Percentiles rank a stretch among this genome's conserved stretches.
Conservation (phyloP, 2,329 filamentous ascomycete species). For the Ophiostoma pallidulum region DNA sequence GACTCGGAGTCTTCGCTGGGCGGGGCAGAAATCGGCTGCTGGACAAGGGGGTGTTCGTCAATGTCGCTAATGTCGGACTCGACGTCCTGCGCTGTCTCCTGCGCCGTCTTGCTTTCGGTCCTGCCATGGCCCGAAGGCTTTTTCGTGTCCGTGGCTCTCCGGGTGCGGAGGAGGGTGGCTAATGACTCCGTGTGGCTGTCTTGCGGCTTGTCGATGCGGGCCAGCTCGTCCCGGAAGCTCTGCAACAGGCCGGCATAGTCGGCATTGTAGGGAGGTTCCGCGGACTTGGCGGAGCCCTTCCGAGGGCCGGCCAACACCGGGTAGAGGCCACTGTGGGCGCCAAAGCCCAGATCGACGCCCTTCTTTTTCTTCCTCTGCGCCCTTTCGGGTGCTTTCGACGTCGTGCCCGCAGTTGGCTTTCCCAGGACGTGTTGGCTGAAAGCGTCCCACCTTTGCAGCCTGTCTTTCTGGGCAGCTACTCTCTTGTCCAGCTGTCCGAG, state of each 20-base stretch:
- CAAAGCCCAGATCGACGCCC: slow-evolving; percentile 46
- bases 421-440: slow-evolving; percentile 46
- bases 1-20: slow-evolving; percentile 7
- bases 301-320: slow-evolving; percentile 22
- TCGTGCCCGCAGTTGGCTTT: slow-evolving; percentile 10
- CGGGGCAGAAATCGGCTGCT: slow-evolving; percentile 1
- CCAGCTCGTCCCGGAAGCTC: slow-evolving; percentile 34
- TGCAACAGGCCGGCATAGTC: slow-evolving; percentile 37
- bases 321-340: slow-evolving; percentile 39
- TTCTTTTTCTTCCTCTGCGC: slow-evolving; percentile 22
- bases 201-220: slow-evolving; percentile 7
- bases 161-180: neutral
- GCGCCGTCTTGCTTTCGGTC: neutral
- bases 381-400: slow-evolving; percentile 16
- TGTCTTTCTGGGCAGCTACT: slow-evolving; percentile 55
- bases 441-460: slow-evolving; percentile 65
- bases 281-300: slow-evolving; percentile 14
- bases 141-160: neutral
- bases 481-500: slow-evolving; percentile 63
- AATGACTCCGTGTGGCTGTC: slow-evolving; percentile 9
- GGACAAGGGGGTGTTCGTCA: slow-evolving; percentile 34
- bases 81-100: slow-evolving; percentile 15
- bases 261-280: neutral
- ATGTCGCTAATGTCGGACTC: slow-evolving; percentile 44
- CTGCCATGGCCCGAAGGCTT: neutral